phyloP scores from a whole-genome alignment of 371 early-diverging fungal species.

The Rhizopus sp. region DNA sequence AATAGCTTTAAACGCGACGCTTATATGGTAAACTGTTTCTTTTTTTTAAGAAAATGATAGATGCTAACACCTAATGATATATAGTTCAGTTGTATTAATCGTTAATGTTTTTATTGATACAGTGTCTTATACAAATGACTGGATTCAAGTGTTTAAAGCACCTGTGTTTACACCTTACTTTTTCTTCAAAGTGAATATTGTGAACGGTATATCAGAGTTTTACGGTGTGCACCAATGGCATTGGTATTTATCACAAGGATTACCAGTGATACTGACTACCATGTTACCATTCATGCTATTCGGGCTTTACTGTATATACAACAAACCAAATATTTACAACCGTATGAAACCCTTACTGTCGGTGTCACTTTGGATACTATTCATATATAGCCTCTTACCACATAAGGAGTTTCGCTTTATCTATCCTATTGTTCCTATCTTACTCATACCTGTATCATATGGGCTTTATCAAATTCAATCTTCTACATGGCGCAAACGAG shows the following conservation, averaged over 20 bases:
- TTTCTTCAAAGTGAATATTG: constrained; percentile 82
- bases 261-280: constrained; percentile 78
- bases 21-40: constrained; percentile 27
- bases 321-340: constrained; percentile 7
- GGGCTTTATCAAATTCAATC: constrained; percentile 38
- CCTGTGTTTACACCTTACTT: constrained; percentile 68
- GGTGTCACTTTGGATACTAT: constrained; percentile 50
- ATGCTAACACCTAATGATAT: neutral
- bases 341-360: constrained; percentile 20
- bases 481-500: constrained; percentile 23
- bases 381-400: constrained; percentile 71
- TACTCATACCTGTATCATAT: constrained; percentile 64
- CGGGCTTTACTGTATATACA: constrained; percentile 23
- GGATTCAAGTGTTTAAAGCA: constrained; percentile 2
- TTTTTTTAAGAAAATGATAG: neutral
- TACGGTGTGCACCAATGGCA: constrained; percentile 91
- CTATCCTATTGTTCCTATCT: constrained; percentile 79
- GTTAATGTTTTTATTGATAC: constrained; percentile 64
- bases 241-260: constrained; percentile 85
- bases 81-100: constrained; percentile 40
- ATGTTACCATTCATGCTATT: constrained; percentile 61
- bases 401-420: constrained; percentile 97
- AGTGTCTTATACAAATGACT: constrained; percentile 25
- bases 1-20: constrained; percentile 31
- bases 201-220: constrained; percentile 75